Base-by-base conservation (phyloP, 345 rosid species). In the Psidium guajava region DNA sequence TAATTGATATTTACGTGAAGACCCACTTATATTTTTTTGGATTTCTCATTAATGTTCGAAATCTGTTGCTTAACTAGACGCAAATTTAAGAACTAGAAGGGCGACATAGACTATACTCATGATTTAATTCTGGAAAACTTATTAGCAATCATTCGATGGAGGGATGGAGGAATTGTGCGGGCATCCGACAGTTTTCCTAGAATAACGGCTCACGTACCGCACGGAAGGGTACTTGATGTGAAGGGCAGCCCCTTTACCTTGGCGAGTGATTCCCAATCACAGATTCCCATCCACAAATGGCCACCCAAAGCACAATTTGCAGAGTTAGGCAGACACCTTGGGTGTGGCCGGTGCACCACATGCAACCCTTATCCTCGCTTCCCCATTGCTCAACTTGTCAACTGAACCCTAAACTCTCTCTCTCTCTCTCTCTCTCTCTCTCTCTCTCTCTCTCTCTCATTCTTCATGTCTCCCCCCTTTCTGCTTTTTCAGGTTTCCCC, bases 171-270 rank as follows among this genome's bases (percentile, higher is more conserved):
- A 2, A 42, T 50, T 8, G 59, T 82, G 18, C 27, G 54, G 54
- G 49, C 57, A 18, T 57, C 15, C 85, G 82, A 85, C 86, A 90
- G 88, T 42, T 21, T 64, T 59, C 94, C 90, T 86, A 44, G 32
- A 87, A 81, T 83, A 85, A 77, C 85, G 90, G 84, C 42, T 21
- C 54, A 24, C 87, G 88, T 84, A 6, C 53, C 84, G 89, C 91
- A 85, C 87, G 90, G 90, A 89, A 12, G 91, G 92, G 86, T 90
- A 87, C 91, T 82, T 86, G 91, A 91, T 90, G 86, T 84, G 88
- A 90, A 21, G 75, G 83, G 85, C 32, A 58, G 75, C 40, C 86
- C 36, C 83, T 83, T 74, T 86, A 50, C 56, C 77, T 69, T 36
- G 47, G 80, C 80, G 80, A 8, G 80, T 10, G 20, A 44, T 69